Conservation (phyloP, 257 asterid species). For the Leonotis leonurus region DNA sequence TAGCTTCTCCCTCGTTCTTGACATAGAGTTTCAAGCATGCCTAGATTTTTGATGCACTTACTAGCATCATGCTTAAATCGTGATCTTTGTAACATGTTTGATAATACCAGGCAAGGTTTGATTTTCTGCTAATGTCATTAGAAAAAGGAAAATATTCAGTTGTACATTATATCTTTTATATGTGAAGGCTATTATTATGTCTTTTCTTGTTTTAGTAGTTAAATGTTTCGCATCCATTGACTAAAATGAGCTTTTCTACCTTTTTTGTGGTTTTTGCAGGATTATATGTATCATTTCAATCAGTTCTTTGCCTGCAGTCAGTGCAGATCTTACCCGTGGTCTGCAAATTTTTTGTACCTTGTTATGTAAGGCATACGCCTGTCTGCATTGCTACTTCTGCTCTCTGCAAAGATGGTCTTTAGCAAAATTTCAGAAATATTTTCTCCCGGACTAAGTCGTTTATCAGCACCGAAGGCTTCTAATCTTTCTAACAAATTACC, state of each 20-base stretch:
- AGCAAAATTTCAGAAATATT: slow-evolving; percentile 44
- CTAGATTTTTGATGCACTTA: neutral
- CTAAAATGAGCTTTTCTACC: neutral
- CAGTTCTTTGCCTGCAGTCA: neutral
- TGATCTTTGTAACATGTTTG: neutral
- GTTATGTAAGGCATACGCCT: slow-evolving; percentile 3
- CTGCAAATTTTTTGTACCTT: slow-evolving; percentile 5
- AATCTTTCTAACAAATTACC: slow-evolving; percentile 32
- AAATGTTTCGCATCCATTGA: neutral
- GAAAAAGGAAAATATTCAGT: neutral
- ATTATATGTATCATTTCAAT: neutral
- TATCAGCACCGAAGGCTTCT: slow-evolving; percentile 44
- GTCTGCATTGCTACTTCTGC: slow-evolving; percentile 10
- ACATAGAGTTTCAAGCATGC: neutral
- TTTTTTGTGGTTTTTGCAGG: slow-evolving; percentile 23
- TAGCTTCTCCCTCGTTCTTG: neutral
- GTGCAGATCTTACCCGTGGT: neutral
- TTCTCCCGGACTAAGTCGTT: slow-evolving; percentile 43
- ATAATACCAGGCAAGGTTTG: neutral
- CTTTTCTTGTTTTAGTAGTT: neutral
- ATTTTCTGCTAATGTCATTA: neutral
- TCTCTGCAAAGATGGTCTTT: slow-evolving; percentile 39
- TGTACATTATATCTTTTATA: neutral
- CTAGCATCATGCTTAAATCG: neutral
- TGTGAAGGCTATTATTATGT: neutral